Percentiles rank a stretch among this genome's conserved stretches.
Conservation (phyloP, 306 rosid species). For the Sindora glabra region DNA sequence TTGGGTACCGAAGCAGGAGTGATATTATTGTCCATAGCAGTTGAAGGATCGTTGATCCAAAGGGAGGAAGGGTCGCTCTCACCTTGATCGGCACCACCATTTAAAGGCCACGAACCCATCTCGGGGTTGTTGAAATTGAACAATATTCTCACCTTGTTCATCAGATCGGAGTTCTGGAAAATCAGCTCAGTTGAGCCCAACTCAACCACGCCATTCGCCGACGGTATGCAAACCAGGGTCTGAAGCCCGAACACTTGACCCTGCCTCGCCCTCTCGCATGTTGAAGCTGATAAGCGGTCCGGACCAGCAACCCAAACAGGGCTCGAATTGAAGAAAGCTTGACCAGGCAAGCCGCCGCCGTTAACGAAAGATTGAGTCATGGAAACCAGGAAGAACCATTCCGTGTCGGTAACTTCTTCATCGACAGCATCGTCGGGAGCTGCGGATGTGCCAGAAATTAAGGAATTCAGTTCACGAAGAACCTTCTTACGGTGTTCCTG, state of each 20-base stretch:
- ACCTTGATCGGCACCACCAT: conserved; percentile 46
- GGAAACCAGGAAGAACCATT: conserved; percentile 89
- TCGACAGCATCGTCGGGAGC: conserved; percentile 49
- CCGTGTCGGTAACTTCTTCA: conserved; percentile 89
- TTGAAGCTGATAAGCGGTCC: conserved; percentile 35
- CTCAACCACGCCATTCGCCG: conserved; percentile 75
- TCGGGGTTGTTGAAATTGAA: conserved; percentile 69
- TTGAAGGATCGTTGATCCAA: conserved; percentile 62
- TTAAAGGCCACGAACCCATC: conserved; percentile 52
- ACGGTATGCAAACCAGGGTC: conserved; percentile 71
- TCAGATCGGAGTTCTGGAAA: conserved; percentile 61
- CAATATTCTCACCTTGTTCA: conserved; percentile 56
- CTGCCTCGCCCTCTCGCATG: conserved; percentile 72
- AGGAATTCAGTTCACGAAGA: conserved; percentile 75
- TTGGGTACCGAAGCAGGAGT: conserved; percentile 17
- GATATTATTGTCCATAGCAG: conserved; percentile 25
- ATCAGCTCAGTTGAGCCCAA: conserved; percentile 43
- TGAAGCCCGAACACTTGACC: conserved; percentile 57
- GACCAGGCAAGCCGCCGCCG: conserved; percentile 67
- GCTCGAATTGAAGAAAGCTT: conserved; percentile 46
- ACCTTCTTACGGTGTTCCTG: conserved; percentile 78
- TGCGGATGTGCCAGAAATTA: conserved; percentile 61
- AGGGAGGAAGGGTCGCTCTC: conserved; percentile 80
- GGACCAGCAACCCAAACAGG: conserved; percentile 67
- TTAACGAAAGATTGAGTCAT: conserved; percentile 80